Base-by-base conservation (phyloP, 768 basidiomycete genomes). In the Boletus edulis region DNA sequence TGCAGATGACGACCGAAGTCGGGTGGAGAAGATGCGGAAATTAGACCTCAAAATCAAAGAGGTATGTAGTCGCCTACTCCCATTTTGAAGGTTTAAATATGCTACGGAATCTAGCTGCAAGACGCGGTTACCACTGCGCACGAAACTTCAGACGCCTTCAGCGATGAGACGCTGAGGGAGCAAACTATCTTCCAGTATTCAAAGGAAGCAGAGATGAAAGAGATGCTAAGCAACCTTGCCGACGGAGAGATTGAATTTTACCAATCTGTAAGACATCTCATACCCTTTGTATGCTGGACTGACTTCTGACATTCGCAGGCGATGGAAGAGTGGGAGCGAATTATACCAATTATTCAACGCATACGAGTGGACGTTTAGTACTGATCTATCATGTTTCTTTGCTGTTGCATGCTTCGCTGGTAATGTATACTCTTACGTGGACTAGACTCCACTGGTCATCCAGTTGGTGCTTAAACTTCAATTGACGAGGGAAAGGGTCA, bases 291-390 rank as follows among this genome's bases (percentile, higher is more conserved):
- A 17, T 61, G 13, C 24, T 29, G 41, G 46, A 31, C 53, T 55
- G 45, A 51, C 57, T 31, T 49, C 45, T 27, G 43, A 47, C 48
- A 47, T 50, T 40, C 49, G 18, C 60, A 93, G 88, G 85, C 91
- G 51, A 94, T 96, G 90, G 93, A 98, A 62, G 94, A 98, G 71
- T 98, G 94, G 94, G 94, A 98, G 51, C 80, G 89, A 72, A 89
- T 95, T 67, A 93, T 94, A 79, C 91, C 94, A 62, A 77, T 94
- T 62, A 86, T 96, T 67, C 91, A 95, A 72, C 89, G 91, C 52
- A 96, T 96, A 76, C 86, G 91, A 51, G 94, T 96, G 74, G 93
- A 94, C 73, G 84, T 92, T 68, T 92, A 82, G 76, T 50, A 59
- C 46, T 55, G 59, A 65, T 63, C 48, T 62, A 54, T 53, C 55